phyloP scores from a whole-genome alignment of 768 basidiomycete species.

The Calocybe gangraenosa region DNA sequence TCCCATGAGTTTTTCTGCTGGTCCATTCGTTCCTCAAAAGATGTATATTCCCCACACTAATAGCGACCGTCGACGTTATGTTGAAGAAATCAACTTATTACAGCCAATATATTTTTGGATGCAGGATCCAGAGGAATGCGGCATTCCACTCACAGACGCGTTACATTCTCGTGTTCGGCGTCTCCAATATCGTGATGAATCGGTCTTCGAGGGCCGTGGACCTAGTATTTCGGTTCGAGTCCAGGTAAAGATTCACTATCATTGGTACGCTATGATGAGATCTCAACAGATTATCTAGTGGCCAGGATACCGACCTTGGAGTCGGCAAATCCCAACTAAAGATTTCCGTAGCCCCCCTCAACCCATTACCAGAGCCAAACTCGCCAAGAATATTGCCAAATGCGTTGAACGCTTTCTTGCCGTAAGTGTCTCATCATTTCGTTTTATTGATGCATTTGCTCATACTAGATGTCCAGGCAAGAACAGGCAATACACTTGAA shows the following conservation, averaged over 20 bases:
- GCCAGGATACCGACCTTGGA: constrained; percentile 78
- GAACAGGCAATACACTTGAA: constrained; percentile 49
- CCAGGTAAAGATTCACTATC: constrained; percentile 42
- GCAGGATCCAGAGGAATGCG: constrained; percentile 49
- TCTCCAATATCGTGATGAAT: constrained; percentile 54
- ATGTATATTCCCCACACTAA: constrained; percentile 77
- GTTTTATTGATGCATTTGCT: constrained; percentile 3
- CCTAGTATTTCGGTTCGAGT: constrained; percentile 79
- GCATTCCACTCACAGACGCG: constrained; percentile 62
- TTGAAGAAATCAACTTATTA: constrained; percentile 63
- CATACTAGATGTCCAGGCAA: constrained; percentile 34
- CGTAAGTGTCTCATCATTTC: constrained; percentile 30
- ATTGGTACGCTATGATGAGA: constrained; percentile 4
- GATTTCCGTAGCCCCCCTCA: constrained; percentile 77
- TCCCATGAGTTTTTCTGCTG: constrained; percentile 29
- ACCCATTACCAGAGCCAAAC: constrained; percentile 70
- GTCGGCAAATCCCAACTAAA: constrained; percentile 76
- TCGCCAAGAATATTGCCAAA: constrained; percentile 78
- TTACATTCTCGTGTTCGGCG: constrained; percentile 54
- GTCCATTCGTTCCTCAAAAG: constrained; percentile 62
- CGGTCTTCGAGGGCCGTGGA: constrained; percentile 68
- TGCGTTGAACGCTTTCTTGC: constrained; percentile 66
- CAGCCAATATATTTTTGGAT: constrained; percentile 60
- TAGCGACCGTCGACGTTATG: constrained; percentile 73
- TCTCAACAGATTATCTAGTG: constrained; percentile 41